These are phyloP conservation scores for Plasmodium reichenowi DNA, from an alignment of 169 alveolate genomes.

Conservation along the genomic window DNA sequence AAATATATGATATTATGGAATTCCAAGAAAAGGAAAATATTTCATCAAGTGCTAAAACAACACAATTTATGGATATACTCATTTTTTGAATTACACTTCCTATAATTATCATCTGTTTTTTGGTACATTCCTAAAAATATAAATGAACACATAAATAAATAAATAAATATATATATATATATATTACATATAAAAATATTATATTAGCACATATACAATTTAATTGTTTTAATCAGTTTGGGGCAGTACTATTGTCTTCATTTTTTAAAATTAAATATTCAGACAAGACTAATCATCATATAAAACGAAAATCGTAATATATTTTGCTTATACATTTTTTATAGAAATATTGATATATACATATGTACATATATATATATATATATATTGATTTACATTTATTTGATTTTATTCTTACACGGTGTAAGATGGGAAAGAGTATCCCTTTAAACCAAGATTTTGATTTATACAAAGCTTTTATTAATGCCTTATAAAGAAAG, in stretches of 20 bases:
- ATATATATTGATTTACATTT: not conserved
- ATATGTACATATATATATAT: not conserved
- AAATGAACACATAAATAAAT: not conserved
- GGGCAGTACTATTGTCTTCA: constrained; percentile 86
- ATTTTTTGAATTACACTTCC: constrained; percentile 93
- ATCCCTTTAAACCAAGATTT: constrained; percentile 97
- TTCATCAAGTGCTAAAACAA: constrained; percentile 93
- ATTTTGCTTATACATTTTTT: not conserved
- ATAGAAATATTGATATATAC: not conserved
- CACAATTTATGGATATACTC: constrained; percentile 93
- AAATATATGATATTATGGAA: constrained; percentile 91
- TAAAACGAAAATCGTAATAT: constrained; percentile 5
- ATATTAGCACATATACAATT: not conserved
- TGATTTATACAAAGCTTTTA: constrained; percentile 96
- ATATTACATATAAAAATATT: not conserved
- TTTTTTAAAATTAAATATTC: constrained; percentile 21
- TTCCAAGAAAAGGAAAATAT: constrained; percentile 91
- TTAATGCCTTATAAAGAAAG: constrained; percentile 93
- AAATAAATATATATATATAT: not conserved
- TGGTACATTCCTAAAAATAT: constrained; percentile 87
- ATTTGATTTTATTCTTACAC: constrained; percentile 74
- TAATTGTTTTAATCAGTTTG: constrained; percentile 81
- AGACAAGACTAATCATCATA: constrained; percentile 87
- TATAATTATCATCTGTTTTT: constrained; percentile 96
- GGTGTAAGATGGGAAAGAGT: constrained; percentile 92